Percentiles rank a stretch among this genome's conserved stretches.
Conservation (phyloP, 1,139 yeast genomes). For the Yamadazyma epiphylla region DNA sequence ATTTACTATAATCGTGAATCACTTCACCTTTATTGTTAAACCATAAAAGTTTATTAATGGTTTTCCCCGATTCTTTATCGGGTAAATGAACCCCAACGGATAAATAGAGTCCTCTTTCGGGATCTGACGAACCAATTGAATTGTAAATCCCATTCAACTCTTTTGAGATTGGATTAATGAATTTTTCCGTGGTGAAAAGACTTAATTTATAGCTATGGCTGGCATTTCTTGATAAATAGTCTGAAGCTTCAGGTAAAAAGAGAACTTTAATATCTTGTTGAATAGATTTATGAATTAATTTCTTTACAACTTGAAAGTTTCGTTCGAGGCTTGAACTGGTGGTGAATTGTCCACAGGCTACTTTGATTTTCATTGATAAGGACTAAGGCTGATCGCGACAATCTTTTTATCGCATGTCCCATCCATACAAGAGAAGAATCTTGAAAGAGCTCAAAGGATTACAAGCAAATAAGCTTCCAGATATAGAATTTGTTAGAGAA, state of each 20-base stretch:
- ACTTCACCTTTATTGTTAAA: constrained; percentile 62
- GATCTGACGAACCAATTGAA: constrained; percentile 4
- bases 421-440: constrained; percentile 36
- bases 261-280: constrained; percentile 56
- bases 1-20: constrained; percentile 67
- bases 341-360: constrained; percentile 87
- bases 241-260: constrained; percentile 91
- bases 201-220: constrained; percentile 62
- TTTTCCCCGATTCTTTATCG: constrained; percentile 48
- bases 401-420: too few relatives aligned
- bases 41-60: constrained; percentile 60
- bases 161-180: constrained; percentile 45
- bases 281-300: constrained; percentile 62
- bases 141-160: constrained; percentile 30
- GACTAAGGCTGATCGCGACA: too few relatives aligned
- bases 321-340: constrained; percentile 60
- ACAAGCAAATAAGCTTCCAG: constrained; percentile 19
- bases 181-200: constrained; percentile 46
- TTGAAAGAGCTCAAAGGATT: constrained; percentile 38
- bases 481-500: constrained; percentile 17
- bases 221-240: constrained; percentile 73
- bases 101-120: constrained; percentile 23
- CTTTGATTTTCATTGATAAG: constrained; percentile 16
- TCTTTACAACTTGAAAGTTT: constrained; percentile 58
- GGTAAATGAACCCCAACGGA: constrained; percentile 85